A percentile compares a stretch with the other conserved stretches of the same genome.
Conservation (phyloP, 2,329 filamentous ascomycete genomes). For the Gaeumannomyces tritici region DNA sequence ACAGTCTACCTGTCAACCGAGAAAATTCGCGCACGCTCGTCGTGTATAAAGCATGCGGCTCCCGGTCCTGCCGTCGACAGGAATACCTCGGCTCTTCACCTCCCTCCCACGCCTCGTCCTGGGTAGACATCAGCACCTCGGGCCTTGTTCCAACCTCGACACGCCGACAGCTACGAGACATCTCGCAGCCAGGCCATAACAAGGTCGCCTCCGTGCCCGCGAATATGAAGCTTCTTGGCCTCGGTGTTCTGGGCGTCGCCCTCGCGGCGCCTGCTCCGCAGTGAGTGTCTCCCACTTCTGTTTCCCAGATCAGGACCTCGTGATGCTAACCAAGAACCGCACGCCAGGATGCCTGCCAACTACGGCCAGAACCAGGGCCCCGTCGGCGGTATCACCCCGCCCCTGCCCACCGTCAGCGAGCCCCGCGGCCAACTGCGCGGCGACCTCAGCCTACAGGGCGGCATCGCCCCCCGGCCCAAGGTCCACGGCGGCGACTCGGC, state of each 20-base stretch:
- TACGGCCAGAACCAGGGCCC: slow-evolving; percentile 32
- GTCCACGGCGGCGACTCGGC: slow-evolving; percentile 25
- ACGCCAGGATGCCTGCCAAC: slow-evolving; percentile 20
- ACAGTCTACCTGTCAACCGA: not conserved
- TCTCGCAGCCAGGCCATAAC: too few relatives aligned
- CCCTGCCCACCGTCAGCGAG: slow-evolving; percentile 25
- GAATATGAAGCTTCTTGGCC: not conserved
- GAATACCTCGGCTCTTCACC: not conserved
- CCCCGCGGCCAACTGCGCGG: slow-evolving; percentile 30
- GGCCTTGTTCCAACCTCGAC: not conserved
- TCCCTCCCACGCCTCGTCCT: not conserved
- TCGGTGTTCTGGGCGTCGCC: not conserved
- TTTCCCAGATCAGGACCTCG: too few relatives aligned
- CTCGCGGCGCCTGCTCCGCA: slow-evolving; percentile 1
- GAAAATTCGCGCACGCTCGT: not conserved
- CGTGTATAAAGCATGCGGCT: not conserved
- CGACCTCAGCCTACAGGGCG: slow-evolving; percentile 27
- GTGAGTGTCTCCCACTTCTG: not conserved
- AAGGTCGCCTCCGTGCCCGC: not conserved
- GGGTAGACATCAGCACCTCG: not conserved
- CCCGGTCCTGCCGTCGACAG: not conserved
- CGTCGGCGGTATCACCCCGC: slow-evolving; percentile 28
- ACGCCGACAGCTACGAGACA: too few relatives aligned
- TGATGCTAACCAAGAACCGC: slow-evolving; percentile 8
- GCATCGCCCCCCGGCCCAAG: slow-evolving; percentile 25